Percentiles rank a stretch among this genome's conserved stretches.
phyloP scores from a whole-genome alignment of 768 basidiomycete genomes.

The Tulasnella sp. region DNA sequence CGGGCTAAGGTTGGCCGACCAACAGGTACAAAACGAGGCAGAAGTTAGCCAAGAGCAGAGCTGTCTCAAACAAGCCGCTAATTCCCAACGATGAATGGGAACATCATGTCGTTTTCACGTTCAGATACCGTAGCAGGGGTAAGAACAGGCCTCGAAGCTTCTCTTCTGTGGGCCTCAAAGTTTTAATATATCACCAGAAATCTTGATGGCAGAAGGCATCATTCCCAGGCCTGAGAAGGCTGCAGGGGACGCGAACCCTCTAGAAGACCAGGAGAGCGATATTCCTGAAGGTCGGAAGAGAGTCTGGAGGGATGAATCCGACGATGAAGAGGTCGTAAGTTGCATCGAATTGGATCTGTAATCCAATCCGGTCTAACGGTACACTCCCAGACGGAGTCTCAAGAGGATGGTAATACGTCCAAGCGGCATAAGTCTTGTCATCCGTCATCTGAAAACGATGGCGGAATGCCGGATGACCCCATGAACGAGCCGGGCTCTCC shows the following conservation, averaged over 20 bases:
- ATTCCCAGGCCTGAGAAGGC: not conserved
- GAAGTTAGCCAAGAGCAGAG: slow-evolving; percentile 9
- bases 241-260: not conserved
- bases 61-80: slow-evolving; percentile 2
- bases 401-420: not conserved
- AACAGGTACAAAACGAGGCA: slow-evolving; percentile 15
- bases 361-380: not conserved
- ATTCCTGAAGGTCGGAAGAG: not conserved
- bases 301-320: slow-evolving; percentile 5
- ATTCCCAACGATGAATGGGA: slow-evolving; percentile 26
- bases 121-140: slow-evolving; percentile 23
- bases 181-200: not conserved
- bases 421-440: slow-evolving; percentile 13
- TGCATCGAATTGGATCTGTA: too few species aligned
- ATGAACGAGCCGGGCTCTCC: not conserved
- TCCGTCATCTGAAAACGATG: slow-evolving; percentile 19
- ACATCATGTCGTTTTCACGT: slow-evolving; percentile 23
- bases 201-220: slow-evolving; percentile 23
- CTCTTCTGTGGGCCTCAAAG: not conserved
- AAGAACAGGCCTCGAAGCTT: not conserved
- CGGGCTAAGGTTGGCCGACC: not conserved
- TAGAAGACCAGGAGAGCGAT: not conserved
- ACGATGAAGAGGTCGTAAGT: slow-evolving; percentile 12
- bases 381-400: not conserved
- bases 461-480: not conserved